phyloP scores from a whole-genome alignment of 2,329 filamentous ascomycete genomes.

The Fusarium sublunatum region DNA sequence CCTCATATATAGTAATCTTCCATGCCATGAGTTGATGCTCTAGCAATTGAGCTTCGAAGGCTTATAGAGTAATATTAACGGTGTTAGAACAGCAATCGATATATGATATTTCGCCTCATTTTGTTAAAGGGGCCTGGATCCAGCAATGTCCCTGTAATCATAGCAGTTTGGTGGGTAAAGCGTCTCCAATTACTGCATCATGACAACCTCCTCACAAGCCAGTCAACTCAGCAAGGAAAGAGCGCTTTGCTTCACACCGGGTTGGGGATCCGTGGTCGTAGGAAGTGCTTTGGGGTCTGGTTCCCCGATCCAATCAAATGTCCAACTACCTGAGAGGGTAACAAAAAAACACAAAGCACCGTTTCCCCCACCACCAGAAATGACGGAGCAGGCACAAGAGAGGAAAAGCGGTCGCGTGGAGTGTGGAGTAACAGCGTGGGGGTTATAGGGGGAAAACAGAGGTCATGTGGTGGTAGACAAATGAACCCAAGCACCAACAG shows the following conservation, averaged over 20 bases:
- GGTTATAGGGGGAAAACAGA: slow-evolving; percentile 15
- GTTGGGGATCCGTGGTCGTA: background rate
- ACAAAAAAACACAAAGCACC: background rate
- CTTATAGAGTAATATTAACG: no score
- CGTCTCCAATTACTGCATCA: background rate
- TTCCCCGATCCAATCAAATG: slow-evolving; percentile 4
- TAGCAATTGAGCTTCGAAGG: background rate
- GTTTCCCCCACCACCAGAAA: background rate
- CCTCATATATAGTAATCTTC: background rate
- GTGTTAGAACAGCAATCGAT: background rate
- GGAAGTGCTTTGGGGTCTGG: background rate
- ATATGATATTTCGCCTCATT: slow-evolving; percentile 7
- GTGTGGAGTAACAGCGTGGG: slow-evolving; percentile 37
- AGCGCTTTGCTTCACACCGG: background rate
- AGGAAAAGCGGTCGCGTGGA: slow-evolving; percentile 29
- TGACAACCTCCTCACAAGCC: background rate
- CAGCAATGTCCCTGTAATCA: slow-evolving; percentile 9
- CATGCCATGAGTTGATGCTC: background rate
- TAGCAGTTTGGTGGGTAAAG: slow-evolving; percentile 1
- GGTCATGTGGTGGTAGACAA: slow-evolving; percentile 34
- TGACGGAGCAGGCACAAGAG: slow-evolving; percentile 24
- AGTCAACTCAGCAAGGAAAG: background rate
- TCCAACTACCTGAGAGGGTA: background rate
- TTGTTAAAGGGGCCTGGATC: slow-evolving; percentile 1
- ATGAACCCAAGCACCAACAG: slow-evolving; percentile 1